Percentiles rank a stretch among this genome's conserved stretches.
Conservation (phyloP, 106 monocot species). For the Allium sativum region DNA sequence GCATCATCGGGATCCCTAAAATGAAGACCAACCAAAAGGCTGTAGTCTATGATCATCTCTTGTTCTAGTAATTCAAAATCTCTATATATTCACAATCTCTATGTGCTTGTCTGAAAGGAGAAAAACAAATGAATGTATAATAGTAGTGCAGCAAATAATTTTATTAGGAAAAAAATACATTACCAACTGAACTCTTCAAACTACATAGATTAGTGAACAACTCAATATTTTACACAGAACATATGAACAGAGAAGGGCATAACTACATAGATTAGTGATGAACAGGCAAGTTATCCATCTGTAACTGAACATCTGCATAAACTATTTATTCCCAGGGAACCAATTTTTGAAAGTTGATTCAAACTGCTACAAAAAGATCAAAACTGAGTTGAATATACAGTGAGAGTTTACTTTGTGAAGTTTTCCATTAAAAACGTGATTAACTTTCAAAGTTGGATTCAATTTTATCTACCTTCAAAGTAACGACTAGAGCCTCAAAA, state of each 20-base stretch:
- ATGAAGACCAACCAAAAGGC: conserved; percentile 19
- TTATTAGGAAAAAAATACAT: not conserved
- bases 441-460: not conserved
- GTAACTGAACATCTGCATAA: too few species aligned
- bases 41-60: conserved; percentile 21
- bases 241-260: too few species aligned
- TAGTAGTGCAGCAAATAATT: not conserved
- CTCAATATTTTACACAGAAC: too few species aligned
- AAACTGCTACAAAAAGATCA: too few species aligned
- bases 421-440: too few species aligned
- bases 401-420: too few species aligned
- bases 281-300: too few species aligned
- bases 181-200: conserved; percentile 79
- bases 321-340: too few species aligned
- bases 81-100: conserved; percentile 20
- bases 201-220: too few species aligned
- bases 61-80: conserved; percentile 17
- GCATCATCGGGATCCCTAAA: conserved; percentile 6
- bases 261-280: too few species aligned
- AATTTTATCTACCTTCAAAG: not conserved
- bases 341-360: too few species aligned
- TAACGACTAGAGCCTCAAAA: conserved; percentile 58
- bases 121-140: not conserved
- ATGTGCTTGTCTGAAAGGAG: conserved; percentile 9
- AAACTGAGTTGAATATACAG: too few species aligned